Percentiles rank a stretch among this genome's conserved stretches.
These are phyloP conservation scores for Letharia lupina DNA, from an alignment of 495 filamentous ascomycete species.

Conservation along the genomic window DNA sequence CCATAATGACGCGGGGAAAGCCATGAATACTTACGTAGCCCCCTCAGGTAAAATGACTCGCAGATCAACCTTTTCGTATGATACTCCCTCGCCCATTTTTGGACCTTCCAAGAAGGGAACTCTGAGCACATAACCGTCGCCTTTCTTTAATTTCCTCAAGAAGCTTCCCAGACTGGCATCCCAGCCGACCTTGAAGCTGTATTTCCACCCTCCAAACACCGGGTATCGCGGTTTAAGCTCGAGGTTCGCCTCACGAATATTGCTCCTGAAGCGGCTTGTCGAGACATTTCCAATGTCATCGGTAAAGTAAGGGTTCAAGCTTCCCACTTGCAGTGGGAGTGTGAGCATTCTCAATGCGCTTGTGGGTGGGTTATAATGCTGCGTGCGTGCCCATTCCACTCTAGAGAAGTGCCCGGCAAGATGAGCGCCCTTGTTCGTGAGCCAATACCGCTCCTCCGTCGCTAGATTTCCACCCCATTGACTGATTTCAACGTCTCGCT, in stretches of 20 bases:
- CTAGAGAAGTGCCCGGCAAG: constrained; percentile 79
- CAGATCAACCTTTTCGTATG: constrained; percentile 73
- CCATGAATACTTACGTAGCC: constrained; percentile 56
- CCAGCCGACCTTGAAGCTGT: constrained; percentile 92
- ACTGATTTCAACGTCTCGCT: constrained; percentile 88
- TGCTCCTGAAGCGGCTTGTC: constrained; percentile 79
- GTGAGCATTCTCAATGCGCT: constrained; percentile 74
- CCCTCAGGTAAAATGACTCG: constrained; percentile 86
- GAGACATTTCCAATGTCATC: constrained; percentile 97
- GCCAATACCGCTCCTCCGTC: constrained; percentile 85
- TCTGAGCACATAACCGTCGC: constrained; percentile 72
- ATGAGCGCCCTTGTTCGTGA: constrained; percentile 76
- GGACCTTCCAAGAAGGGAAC: constrained; percentile 95
- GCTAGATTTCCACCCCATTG: constrained; percentile 98
- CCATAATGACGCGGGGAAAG: constrained; percentile 23
- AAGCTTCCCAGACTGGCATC: constrained; percentile 73
- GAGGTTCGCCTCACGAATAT: constrained; percentile 62
- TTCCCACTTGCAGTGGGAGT: constrained; percentile 69
- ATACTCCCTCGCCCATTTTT: constrained; percentile 70
- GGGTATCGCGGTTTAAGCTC: constrained; percentile 91
- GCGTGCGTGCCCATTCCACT: constrained; percentile 67
- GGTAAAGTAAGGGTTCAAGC: constrained; percentile 80
- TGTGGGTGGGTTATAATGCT: constrained; percentile 67
- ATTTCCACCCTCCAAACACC: constrained; percentile 95
- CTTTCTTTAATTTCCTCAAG: constrained; percentile 51